These are phyloP conservation scores for Eucalyptus polyanthemos DNA, from an alignment of 345 rosid species.

Conservation along the genomic window DNA sequence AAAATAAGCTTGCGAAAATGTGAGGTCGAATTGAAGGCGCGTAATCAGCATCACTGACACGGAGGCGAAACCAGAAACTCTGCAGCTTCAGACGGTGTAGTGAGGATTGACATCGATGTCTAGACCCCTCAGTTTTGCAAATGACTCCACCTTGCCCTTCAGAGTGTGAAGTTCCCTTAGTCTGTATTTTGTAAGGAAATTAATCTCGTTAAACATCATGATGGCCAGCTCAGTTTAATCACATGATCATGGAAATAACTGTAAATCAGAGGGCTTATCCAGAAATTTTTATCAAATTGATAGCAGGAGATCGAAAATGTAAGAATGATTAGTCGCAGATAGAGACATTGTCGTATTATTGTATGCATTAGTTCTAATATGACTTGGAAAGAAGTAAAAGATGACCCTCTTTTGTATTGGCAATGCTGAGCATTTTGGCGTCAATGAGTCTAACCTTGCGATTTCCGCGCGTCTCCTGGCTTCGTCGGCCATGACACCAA, in stretches of 20 bases:
- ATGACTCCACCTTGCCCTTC: constrained; percentile 56
- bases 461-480: constrained; percentile 58
- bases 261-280: background rate
- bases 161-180: constrained; percentile 51
- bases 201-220: background rate
- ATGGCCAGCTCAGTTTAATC: background rate
- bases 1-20: background rate
- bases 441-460: constrained; percentile 23
- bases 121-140: constrained; percentile 42
- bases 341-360: background rate
- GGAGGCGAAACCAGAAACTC: background rate
- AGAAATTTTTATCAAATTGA: background rate
- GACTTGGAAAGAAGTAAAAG: background rate
- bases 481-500: constrained; percentile 44
- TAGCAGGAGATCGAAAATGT: background rate
- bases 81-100: constrained; percentile 22
- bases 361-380: background rate
- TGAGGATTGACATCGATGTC: constrained; percentile 54
- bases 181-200: constrained; percentile 5
- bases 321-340: background rate
- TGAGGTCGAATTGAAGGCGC: background rate
- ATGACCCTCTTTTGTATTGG: background rate
- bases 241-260: background rate
- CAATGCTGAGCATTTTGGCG: background rate
- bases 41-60: background rate